Base-by-base conservation (phyloP, 2,329 filamentous ascomycete species). In the Nannizziopsis arthrosporioides region DNA sequence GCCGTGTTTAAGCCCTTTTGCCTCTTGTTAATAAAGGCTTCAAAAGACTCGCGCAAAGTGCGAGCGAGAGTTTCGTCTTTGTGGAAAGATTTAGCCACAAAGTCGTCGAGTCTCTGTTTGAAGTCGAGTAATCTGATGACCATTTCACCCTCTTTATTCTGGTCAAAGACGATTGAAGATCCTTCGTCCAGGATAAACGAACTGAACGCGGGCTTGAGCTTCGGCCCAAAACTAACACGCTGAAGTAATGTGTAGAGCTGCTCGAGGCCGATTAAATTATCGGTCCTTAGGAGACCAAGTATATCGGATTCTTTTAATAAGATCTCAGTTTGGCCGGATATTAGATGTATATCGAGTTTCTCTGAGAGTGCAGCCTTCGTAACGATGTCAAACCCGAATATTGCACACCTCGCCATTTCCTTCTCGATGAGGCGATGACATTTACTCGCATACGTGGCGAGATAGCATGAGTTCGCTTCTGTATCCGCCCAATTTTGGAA, bases 21-120 rank as follows among this genome's bases (percentile, higher is more conserved):
- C 3, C 74, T 77, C 63, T 92, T 85, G 64, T 98, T 98, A 74
- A 98, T 94, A 58, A 96, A 95, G 0, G 73, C 76, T 46, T 85
- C 82, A 61, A 98, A 96, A 0, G 86, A 77, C 58, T 95, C 87
- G 48, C 92, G 78, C 55, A 98, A 73, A 9, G 76, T 79, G 63
- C 89, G 84, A 0, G 81, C 76, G 42, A 96, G 80, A 17, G 78
- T 75, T n/a, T 87, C 79, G 55, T 94, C 78, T 46, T 79, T 80
- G 41, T 76, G 73, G 59, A 98, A 95, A 0, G 87, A 81, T 42
- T 82, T 77, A 36, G 80, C 77, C 61, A 87, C 83, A 56, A 90
- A 80, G 36, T 80, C 68, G 60, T 95, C 88, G 7, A 95, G 71
- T 30, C 81, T 78, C 42, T 80, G 77, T 61, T 94, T 89, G 56